A percentile compares a stretch with the other conserved stretches of the same genome.
Conservation (phyloP, 2,329 filamentous ascomycete genomes). For the Ambrosiella beaveri region DNA sequence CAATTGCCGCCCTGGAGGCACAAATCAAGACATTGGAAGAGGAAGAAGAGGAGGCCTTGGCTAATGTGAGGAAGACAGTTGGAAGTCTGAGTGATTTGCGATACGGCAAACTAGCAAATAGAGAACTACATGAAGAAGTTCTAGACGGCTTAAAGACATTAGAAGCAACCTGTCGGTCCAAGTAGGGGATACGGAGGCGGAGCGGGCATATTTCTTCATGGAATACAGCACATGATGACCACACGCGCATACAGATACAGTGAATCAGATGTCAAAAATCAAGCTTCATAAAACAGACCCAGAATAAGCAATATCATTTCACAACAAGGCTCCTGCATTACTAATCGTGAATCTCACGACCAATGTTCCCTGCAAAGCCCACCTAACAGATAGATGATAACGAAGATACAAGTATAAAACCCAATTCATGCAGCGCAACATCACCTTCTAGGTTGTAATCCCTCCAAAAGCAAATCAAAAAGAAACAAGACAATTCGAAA, state of each 20-base stretch:
- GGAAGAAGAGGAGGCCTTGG: slow-evolving; percentile 43
- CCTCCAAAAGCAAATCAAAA: neutral
- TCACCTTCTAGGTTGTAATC: slow-evolving; percentile 3
- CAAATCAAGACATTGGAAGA: slow-evolving; percentile 49
- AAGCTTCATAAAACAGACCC: neutral
- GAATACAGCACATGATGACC: slow-evolving; percentile 6
- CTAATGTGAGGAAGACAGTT: slow-evolving; percentile 46
- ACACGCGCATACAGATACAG: too few species aligned
- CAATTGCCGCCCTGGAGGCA: slow-evolving; percentile 45
- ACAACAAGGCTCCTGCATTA: neutral
- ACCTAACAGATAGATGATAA: neutral
- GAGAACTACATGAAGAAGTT: slow-evolving; percentile 46
- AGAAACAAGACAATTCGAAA: neutral
- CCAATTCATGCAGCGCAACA: neutral
- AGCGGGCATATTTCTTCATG: neutral
- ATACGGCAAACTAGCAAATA: slow-evolving; percentile 57
- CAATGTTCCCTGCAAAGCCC: too few species aligned
- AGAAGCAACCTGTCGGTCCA: slow-evolving; percentile 8
- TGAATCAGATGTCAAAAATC: slow-evolving; percentile 5
- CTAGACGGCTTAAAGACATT: slow-evolving; percentile 48
- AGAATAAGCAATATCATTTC: neutral
- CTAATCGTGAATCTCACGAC: too few species aligned
- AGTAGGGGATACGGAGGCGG: neutral
- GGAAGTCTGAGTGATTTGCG: slow-evolving; percentile 65
- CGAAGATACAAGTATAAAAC: slow-evolving; percentile 2